phyloP scores from a whole-genome alignment of 768 basidiomycete genomes.

The Tylopilus felleus region DNA sequence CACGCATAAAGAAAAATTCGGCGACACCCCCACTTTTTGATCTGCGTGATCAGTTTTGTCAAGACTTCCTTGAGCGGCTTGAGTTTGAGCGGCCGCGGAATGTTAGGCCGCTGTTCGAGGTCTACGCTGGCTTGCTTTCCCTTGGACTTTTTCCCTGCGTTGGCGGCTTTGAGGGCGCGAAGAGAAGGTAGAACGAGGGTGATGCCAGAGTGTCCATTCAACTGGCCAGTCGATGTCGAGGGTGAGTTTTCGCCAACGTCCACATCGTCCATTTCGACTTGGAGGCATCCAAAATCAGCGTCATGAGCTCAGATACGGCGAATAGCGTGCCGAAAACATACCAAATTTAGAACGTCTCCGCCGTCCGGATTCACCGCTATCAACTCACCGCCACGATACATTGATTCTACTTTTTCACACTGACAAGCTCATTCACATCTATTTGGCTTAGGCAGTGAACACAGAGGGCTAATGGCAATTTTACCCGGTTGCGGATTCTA shows the following conservation, averaged over 20 bases:
- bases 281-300: conserved; percentile 5
- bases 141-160: conserved; percentile 47
- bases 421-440: too few species aligned
- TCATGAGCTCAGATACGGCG: conserved; percentile 1
- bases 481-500: too few species aligned
- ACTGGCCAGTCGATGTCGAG: conserved; percentile 26
- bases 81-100: conserved; percentile 61
- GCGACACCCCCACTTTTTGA: conserved; percentile 61
- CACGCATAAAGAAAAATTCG: background rate
- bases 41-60: conserved; percentile 59
- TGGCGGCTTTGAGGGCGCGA: conserved; percentile 56
- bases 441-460: too few species aligned
- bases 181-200: conserved; percentile 69
- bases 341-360: conserved; percentile 5
- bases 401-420: too few species aligned
- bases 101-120: conserved; percentile 29
- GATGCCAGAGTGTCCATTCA: conserved; percentile 44
- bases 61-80: conserved; percentile 79
- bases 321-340: conserved; percentile 7
- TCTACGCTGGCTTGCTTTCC: conserved; percentile 28
- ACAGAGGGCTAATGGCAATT: too few species aligned
- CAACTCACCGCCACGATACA: too few species aligned
- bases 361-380: too few species aligned
- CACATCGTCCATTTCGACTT: conserved; percentile 32
- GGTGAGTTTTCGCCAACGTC: conserved; percentile 31